These are phyloP conservation scores for Dryadomyces quercivorus DNA, from an alignment of 2,329 filamentous ascomycete species.

Conservation along the genomic window DNA sequence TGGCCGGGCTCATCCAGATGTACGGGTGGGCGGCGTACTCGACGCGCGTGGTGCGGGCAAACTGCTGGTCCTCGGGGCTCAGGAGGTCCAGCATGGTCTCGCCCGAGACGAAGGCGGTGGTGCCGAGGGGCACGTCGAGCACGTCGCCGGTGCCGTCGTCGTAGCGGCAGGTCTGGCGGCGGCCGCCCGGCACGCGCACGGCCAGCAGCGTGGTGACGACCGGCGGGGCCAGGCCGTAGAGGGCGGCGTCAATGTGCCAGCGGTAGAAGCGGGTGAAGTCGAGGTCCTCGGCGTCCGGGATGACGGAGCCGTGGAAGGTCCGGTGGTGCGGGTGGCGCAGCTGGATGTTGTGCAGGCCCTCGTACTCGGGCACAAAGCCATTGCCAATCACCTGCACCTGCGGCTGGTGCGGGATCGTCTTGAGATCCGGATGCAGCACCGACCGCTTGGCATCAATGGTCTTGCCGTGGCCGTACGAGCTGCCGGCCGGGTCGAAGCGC, in stretches of 20 bases:
- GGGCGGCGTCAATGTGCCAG: slow-evolving; percentile 71
- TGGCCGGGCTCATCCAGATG: slow-evolving; percentile 65
- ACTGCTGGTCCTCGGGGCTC: slow-evolving; percentile 51
- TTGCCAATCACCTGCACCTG: slow-evolving; percentile 75
- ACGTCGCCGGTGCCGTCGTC: slow-evolving; percentile 59
- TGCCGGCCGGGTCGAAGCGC: slow-evolving; percentile 55
- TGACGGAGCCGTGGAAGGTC: slow-evolving; percentile 57
- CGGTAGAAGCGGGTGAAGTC: slow-evolving; percentile 51
- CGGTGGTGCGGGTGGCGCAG: slow-evolving; percentile 66
- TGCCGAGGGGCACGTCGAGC: slow-evolving; percentile 58
- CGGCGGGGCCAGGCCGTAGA: slow-evolving; percentile 65
- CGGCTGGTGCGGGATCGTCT: slow-evolving; percentile 68
- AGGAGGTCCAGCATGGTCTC: slow-evolving; percentile 60
- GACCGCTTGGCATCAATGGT: slow-evolving; percentile 50
- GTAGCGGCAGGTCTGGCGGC: slow-evolving; percentile 45
- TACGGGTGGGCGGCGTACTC: slow-evolving; percentile 74
- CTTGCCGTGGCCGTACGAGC: slow-evolving; percentile 61
- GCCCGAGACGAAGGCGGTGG: slow-evolving; percentile 62
- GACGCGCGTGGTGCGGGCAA: slow-evolving; percentile 52
- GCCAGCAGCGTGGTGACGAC: slow-evolving; percentile 62
- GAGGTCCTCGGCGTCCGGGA: slow-evolving; percentile 41
- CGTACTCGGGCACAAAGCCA: slow-evolving; percentile 55
- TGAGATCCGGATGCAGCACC: slow-evolving; percentile 66
- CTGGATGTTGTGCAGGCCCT: slow-evolving; percentile 55
- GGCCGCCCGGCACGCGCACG: slow-evolving; percentile 55